Evolutionary conservation across 768 basidiomycete species (phyloP).

Genomic region (Pleurotus sapidus): DNA sequence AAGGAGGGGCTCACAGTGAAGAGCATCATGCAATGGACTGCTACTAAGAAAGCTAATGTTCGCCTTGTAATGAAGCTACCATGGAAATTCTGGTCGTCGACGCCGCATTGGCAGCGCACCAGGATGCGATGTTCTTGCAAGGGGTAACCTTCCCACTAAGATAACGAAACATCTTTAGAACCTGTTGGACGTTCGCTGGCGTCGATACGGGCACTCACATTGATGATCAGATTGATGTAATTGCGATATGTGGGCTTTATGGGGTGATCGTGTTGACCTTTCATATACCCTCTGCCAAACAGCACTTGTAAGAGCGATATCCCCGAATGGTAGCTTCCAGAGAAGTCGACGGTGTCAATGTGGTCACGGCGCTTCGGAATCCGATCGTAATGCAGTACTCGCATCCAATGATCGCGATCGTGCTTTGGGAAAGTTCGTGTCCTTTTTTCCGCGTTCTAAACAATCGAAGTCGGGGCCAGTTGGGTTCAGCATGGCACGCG

Average conservation of each 20-base stretch:
- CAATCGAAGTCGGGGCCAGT: neutral
- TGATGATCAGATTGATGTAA: neutral
- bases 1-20: neutral
- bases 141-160: constrained; percentile 2
- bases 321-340: constrained; percentile 3
- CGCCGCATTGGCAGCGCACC: neutral
- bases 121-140: neutral
- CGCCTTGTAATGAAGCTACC: neutral
- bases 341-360: neutral
- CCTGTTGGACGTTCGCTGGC: neutral
- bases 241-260: neutral
- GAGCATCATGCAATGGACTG: neutral
- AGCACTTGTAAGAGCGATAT: neutral
- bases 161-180: neutral
- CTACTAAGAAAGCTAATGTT: neutral
- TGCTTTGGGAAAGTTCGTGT: neutral
- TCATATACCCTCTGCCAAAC: neutral
- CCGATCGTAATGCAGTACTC: constrained; percentile 2
- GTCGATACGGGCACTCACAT: neutral
- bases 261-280: neutral
- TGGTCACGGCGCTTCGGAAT: neutral
- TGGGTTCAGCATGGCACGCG: neutral
- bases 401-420: constrained; percentile 5
- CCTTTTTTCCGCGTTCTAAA: neutral
- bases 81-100: neutral